Conservation (phyloP, 1,139 yeast genomes). For the Yamadazyma sp. region DNA sequence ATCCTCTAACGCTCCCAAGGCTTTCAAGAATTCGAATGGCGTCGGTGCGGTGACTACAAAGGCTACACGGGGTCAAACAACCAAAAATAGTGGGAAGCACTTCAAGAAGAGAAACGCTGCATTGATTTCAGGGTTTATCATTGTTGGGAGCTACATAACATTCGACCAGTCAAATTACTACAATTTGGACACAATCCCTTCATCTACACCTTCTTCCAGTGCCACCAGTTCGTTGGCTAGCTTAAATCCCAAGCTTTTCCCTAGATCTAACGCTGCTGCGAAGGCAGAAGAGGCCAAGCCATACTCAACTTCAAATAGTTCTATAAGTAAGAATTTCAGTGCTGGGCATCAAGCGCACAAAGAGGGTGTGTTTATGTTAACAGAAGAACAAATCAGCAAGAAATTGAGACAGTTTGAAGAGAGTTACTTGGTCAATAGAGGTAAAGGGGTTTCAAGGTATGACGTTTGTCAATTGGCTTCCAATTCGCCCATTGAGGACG, state of each 20-base stretch:
- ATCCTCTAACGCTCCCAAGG: slow-evolving; percentile 12
- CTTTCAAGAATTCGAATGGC: slow-evolving; percentile 14
- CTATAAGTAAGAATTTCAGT: slow-evolving; percentile 40
- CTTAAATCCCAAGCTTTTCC: slow-evolving; percentile 13
- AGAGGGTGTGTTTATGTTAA: slow-evolving; percentile 49
- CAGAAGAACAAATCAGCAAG: slow-evolving; percentile 73
- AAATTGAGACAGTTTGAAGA: slow-evolving; percentile 76
- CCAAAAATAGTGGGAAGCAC: slow-evolving; percentile 13
- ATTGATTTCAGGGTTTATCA: slow-evolving; percentile 43
- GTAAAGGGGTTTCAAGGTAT: slow-evolving; percentile 89
- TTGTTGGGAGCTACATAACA: slow-evolving; percentile 46
- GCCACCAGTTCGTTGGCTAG: slow-evolving; percentile 14
- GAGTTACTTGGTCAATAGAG: slow-evolving; percentile 75
- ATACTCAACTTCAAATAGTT: slow-evolving; percentile 47
- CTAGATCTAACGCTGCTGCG: slow-evolving; percentile 8
- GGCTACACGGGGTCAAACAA: slow-evolving; percentile 1
- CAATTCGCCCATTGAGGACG: slow-evolving; percentile 94
- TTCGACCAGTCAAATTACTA: slow-evolving; percentile 44
- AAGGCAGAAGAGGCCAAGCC: slow-evolving; percentile 26
- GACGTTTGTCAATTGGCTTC: slow-evolving; percentile 90
- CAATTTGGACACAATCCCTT: slow-evolving; percentile 43
- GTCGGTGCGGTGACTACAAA: slow-evolving; percentile 12
- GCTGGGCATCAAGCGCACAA: slow-evolving; percentile 46
- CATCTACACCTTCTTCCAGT: slow-evolving; percentile 17
- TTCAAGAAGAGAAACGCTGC: slow-evolving; percentile 39